Evolutionary conservation across 345 rosid species (phyloP).

Genomic region (Eucalyptus caleyi): DNA sequence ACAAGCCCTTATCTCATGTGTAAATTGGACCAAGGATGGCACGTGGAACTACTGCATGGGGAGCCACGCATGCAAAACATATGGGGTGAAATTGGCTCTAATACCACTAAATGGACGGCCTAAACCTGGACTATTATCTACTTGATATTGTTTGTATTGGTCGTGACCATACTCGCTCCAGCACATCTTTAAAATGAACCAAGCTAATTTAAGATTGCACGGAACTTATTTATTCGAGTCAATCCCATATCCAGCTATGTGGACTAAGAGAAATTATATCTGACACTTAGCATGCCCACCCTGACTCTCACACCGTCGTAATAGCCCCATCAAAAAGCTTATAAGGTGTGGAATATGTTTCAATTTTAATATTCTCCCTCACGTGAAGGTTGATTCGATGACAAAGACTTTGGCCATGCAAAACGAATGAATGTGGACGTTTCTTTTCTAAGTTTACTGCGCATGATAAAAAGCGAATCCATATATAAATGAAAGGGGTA

Average conservation of each 20-base stretch:
- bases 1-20: neutral
- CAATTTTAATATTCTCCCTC: neutral
- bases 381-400: neutral
- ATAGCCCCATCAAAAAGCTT: neutral
- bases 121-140: neutral
- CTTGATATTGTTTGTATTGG: neutral
- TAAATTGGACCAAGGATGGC: neutral
- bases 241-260: neutral
- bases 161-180: neutral
- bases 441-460: neutral
- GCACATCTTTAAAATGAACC: neutral
- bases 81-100: neutral
- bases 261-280: neutral
- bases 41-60: neutral
- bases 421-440: neutral
- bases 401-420: neutral
- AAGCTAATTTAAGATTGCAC: neutral
- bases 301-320: neutral
- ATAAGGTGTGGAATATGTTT: neutral
- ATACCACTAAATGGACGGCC: neutral
- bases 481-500: neutral
- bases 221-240: neutral
- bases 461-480: neutral
- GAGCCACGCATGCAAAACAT: neutral
- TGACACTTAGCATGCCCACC: neutral